Evolutionary conservation across 768 basidiomycete genomes (phyloP).

Genomic region (Serendipita sp.): DNA sequence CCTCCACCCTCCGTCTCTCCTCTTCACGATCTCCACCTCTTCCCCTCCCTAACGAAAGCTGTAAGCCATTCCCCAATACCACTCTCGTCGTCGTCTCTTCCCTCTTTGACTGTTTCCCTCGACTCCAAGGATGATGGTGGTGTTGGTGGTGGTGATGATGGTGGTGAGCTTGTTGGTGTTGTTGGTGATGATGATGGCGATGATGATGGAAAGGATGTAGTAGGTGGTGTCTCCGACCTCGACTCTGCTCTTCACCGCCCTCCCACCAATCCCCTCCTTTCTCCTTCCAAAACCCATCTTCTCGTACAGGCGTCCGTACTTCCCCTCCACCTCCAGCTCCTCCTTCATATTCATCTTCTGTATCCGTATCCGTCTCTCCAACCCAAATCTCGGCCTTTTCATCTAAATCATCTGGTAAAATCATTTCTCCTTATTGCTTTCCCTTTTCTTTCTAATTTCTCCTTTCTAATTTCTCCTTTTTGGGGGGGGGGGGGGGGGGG

Average conservation of each 20-base stretch:
- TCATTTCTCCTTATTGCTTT: background rate
- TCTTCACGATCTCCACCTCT: too few relatives aligned
- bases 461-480: too few relatives aligned
- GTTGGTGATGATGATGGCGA: background rate
- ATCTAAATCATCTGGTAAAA: background rate
- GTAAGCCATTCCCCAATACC: too few relatives aligned
- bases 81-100: too few relatives aligned
- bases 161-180: background rate
- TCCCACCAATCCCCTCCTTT: background rate
- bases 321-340: background rate
- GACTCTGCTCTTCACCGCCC: background rate
- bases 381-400: conserved; percentile 6
- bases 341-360: background rate
- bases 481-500: too few relatives aligned
- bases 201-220: background rate
- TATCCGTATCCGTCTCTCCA: background rate
- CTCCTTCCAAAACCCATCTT: background rate
- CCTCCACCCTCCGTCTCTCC: too few relatives aligned
- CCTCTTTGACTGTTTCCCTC: background rate
- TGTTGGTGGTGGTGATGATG: background rate
- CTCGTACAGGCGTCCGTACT: background rate
- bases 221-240: background rate
- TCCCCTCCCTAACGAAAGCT: too few relatives aligned
- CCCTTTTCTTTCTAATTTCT: too few relatives aligned
- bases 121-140: background rate